Evolutionary conservation across 2,329 filamentous ascomycete species (phyloP), one percentile per base, ranked within the genome.

Genomic region (Scytalidium lignicola): DNA sequence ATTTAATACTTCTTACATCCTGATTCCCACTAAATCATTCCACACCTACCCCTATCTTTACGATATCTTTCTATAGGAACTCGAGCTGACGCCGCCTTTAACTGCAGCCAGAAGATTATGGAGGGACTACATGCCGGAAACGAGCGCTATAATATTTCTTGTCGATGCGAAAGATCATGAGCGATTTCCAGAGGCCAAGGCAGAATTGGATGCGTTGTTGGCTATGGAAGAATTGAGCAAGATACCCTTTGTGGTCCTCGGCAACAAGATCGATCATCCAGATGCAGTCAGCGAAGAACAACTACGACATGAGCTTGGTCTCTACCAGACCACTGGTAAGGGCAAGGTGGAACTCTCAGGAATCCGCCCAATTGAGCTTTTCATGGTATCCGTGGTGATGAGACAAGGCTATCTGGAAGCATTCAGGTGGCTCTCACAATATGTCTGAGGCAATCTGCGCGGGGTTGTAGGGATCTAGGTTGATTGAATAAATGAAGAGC

Each of bases 321-420:
- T 99, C 64, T 97, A 95, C 74, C 92, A 97, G 74, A 96, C 91
- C 49, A 96, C 90, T 53, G 91, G 91, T 63, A 96, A 96, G 81
- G 90, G 90, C 71, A 95, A 95, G 79, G 85, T 95, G 55, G 88
- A 86, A 56, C 78, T 93, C 59, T 91, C 96, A 76, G 90, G 90
- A 28, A 95, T 96, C 70, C 80, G 91, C 62, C 90, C 91, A 20
- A 92, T 99, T 65, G 93, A 99, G 79, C 82, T 97, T 55, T 97
- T 97, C 73, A 95, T 99, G 93, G 97, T 91, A 81, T 95, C 89
- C 63, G 91, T 97, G 60, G 92, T 97, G 55, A 96, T 96, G 90
- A 83, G 92, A 71, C 92, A 97, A 78, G 82, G 88, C 58, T 95
- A 95, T 69, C 89, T 89, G 48, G 90, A 95, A 62, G 90, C 80